Percentiles rank a stretch among this genome's conserved stretches.
These are phyloP conservation scores for Climacium dendroides DNA, from an alignment of 225 moss, liverwort and hornwort species.

Conservation along the genomic window DNA sequence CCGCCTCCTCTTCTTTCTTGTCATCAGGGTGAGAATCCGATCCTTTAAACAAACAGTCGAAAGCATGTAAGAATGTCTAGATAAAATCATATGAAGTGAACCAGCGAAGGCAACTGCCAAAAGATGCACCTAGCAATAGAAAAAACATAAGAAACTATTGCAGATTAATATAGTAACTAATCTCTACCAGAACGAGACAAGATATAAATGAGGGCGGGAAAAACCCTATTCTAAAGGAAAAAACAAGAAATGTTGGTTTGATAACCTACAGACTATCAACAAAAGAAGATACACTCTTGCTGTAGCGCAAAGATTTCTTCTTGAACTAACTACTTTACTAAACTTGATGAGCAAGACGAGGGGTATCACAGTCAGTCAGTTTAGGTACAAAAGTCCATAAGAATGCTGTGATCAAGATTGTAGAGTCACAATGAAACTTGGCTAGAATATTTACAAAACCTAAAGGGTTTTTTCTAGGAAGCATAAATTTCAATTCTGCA, in stretches of 20 bases:
- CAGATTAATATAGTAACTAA: not conserved
- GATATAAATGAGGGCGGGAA: not conserved
- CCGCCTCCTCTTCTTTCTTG: constrained; percentile 29
- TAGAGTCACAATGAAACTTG: not conserved
- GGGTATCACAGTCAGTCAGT: not conserved
- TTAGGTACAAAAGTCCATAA: not conserved
- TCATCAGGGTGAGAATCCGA: constrained; percentile 26
- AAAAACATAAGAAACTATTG: not conserved
- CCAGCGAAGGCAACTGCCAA: not conserved
- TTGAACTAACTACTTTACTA: not conserved
- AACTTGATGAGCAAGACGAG: not conserved
- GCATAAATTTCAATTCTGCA: not conserved
- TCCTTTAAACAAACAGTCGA: not conserved
- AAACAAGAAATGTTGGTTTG: not conserved
- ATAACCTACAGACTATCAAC: not conserved
- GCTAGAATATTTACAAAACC: not conserved
- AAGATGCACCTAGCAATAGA: not conserved
- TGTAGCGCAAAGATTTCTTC: not conserved
- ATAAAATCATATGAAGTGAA: not conserved
- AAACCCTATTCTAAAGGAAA: not conserved
- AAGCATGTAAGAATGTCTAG: not conserved
- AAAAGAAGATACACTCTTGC: not conserved
- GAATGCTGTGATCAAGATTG: not conserved
- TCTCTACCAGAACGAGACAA: not conserved
- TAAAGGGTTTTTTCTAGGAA: not conserved